Base-by-base conservation (phyloP, 768 basidiomycete genomes). In the Paxillus rubicundulus region DNA sequence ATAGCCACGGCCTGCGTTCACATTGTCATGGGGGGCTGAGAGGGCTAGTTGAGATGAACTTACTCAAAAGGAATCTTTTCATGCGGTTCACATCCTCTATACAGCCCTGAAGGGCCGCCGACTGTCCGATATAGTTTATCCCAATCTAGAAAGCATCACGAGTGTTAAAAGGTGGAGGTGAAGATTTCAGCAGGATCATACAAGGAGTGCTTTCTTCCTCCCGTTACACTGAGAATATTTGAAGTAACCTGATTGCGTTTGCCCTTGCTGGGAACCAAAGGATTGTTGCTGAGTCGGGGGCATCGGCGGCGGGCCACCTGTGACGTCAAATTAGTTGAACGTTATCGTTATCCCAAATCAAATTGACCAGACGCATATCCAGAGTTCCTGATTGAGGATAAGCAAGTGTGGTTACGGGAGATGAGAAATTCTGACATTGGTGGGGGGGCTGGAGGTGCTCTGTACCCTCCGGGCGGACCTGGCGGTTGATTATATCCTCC, bases 1-100 rank as follows among this genome's bases (percentile, higher is more conserved):
- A 68, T 92, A 96, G 13, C 81, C 77, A 68, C 74, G 73, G 34
- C 53, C 55, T 57, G 34, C 6, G 14, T 45, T 24, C 39, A 40
- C 14, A 28, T 46, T 28, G 41, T 44, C 9, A 52, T 30, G 17
- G 27, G 9, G 4, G 4, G 14, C 41, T 17, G 18, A 28, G 42
- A 9, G 24, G 47, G 21, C 24, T 16, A 9, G 12, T 2, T 32
- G 2, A 49, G 21, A 20, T 12, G 14, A n/a, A 68, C 85, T 54
- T 60, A 89, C 89, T 61, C 54, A 75, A 77, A 42, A 95, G 71
- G 74, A 98, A 98, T n/a, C 73, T 67, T 60, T 81, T 77, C 48
- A 98, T 81, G 66, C 93, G 95, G 44, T 75, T 69, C 0, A 86
- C 95, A 62, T 99, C 96, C 65, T 98, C 96, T 65, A 96, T 87